A percentile compares a stretch with the other conserved stretches of the same genome.
These are phyloP conservation scores for Amaranthus tricolor DNA, from an alignment of 179 eudicot species.

Conservation along the genomic window DNA sequence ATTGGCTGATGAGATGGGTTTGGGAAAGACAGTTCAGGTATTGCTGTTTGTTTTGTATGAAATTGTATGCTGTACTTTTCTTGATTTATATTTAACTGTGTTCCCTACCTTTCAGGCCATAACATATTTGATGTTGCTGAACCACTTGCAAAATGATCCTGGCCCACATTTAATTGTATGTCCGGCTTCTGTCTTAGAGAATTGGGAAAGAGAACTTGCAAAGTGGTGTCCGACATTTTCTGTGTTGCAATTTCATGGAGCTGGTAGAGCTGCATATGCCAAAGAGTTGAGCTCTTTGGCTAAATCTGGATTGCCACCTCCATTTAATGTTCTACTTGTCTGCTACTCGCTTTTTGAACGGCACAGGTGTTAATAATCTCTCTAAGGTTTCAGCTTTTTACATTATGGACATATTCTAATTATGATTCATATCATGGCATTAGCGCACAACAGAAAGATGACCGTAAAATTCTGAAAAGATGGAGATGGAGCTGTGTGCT, in stretches of 20 bases:
- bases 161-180: conserved; percentile 97
- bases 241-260: conserved; percentile 84
- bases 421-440: conserved; percentile 33
- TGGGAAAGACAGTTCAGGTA: conserved; percentile 98
- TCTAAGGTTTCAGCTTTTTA: conserved; percentile 7
- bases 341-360: conserved; percentile 96
- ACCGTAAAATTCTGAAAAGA: conserved; percentile 76
- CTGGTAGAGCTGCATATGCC: conserved; percentile 72
- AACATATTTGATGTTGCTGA: conserved; percentile 79
- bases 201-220: conserved; percentile 95
- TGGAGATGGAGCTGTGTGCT: conserved; percentile 93
- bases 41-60: not conserved
- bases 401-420: conserved; percentile 20
- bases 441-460: conserved; percentile 98
- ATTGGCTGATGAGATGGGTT: conserved; percentile 99
- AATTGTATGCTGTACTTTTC: conserved; percentile 13
- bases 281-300: conserved; percentile 70
- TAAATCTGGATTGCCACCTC: conserved; percentile 75
- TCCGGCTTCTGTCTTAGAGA: conserved; percentile 96
- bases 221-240: conserved; percentile 93
- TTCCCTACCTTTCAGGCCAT: conserved; percentile 61
- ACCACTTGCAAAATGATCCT: conserved; percentile 82
- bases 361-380: conserved; percentile 55
- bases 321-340: conserved; percentile 90
- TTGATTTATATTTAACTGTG: not conserved